phyloP scores from a whole-genome alignment of 164 flowering plant species.

The Sextonia rubra region DNA sequence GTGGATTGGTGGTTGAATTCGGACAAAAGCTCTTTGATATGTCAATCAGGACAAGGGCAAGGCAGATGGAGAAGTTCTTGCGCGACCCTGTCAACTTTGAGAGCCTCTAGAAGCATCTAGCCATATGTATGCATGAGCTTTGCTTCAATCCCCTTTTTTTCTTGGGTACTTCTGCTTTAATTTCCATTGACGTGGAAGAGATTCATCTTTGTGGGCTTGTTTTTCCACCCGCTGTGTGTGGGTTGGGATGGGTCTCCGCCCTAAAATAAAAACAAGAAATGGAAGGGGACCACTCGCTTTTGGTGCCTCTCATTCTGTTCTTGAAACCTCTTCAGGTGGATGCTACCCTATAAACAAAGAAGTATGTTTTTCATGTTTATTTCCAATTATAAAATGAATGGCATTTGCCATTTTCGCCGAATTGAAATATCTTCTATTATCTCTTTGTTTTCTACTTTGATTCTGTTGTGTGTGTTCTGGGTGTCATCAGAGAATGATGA shows the following conservation, averaged over 20 bases:
- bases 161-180: neutral
- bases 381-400: no score
- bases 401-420: no score
- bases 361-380: neutral
- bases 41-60: slow-evolving; percentile 24
- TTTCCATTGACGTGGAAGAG: neutral
- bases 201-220: neutral
- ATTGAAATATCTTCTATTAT: no score
- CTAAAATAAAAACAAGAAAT: slow-evolving; percentile 2
- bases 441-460: no score
- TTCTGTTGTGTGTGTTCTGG: no score
- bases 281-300: neutral
- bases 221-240: neutral
- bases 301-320: neutral
- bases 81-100: slow-evolving; percentile 17
- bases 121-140: neutral
- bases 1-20: slow-evolving; percentile 22
- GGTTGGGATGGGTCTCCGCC: neutral
- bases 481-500: no score
- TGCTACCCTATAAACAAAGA: neutral
- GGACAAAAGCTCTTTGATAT: slow-evolving; percentile 22
- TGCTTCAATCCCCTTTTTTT: neutral
- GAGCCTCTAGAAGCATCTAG: slow-evolving; percentile 5
- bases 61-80: slow-evolving; percentile 25
- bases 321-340: neutral